Percentiles rank a stretch among this genome's conserved stretches.
Conservation (phyloP, 2,329 filamentous ascomycete species). For the Ceratocystis destructans region DNA sequence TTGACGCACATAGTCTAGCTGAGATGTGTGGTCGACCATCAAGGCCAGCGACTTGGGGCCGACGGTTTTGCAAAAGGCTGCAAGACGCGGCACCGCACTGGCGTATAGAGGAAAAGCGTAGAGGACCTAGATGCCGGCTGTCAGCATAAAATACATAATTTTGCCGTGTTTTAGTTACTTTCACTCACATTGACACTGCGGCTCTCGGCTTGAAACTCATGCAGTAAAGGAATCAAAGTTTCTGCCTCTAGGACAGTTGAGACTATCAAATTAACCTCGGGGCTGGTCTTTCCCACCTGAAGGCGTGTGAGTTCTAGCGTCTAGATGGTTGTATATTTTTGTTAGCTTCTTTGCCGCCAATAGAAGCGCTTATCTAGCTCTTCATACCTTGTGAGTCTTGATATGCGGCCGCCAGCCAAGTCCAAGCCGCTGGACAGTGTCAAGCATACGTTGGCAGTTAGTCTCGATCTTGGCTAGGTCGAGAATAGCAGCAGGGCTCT, state of each 20-base stretch:
- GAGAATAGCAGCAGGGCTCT: conserved; percentile 53
- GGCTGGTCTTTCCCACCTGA: conserved; percentile 47
- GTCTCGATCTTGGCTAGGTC: conserved; percentile 50
- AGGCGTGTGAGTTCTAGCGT: conserved; percentile 52
- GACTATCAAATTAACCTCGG: conserved; percentile 47
- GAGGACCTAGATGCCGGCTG: conserved; percentile 36
- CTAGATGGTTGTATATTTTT: conserved; percentile 27
- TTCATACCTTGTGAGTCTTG: conserved; percentile 64
- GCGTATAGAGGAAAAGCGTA: conserved; percentile 58
- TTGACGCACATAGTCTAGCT: conserved; percentile 38
- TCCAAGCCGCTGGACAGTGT: conserved; percentile 42
- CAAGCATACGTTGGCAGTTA: conserved; percentile 61
- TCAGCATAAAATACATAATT: background rate
- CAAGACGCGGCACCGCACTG: conserved; percentile 46
- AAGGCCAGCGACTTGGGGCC: conserved; percentile 45
- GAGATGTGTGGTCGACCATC: conserved; percentile 55
- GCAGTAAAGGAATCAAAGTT: conserved; percentile 45
- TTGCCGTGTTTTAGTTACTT: conserved; percentile 20
- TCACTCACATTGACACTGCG: conserved; percentile 48
- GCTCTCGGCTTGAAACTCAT: conserved; percentile 40
- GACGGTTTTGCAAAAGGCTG: conserved; percentile 40
- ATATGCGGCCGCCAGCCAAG: conserved; percentile 64
- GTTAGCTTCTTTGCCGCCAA: conserved; percentile 19
- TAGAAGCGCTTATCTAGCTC: too few species aligned
- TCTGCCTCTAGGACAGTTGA: conserved; percentile 67